phyloP scores from a whole-genome alignment of 768 basidiomycete species.

The Trametes gibbosa region DNA sequence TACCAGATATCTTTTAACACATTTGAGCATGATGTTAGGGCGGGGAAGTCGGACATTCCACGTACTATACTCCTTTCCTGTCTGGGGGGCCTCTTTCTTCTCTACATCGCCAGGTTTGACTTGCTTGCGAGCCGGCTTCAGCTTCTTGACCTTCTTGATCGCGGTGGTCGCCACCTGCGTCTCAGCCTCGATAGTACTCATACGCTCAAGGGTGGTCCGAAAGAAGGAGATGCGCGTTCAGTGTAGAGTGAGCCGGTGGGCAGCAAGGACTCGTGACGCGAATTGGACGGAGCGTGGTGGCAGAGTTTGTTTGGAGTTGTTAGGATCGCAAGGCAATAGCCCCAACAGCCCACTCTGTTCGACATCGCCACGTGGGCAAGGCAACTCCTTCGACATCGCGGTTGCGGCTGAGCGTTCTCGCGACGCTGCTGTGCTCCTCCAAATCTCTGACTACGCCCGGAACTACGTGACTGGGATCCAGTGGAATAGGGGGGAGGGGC shows the following conservation, averaged over 20 bases:
- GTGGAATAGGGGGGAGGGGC: no score
- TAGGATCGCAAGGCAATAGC: slow-evolving; percentile 16
- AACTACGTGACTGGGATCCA: no score
- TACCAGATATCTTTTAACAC: slow-evolving; percentile 84
- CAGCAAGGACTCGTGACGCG: background rate
- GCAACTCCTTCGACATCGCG: no score
- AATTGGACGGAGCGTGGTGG: background rate
- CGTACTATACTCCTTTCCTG: slow-evolving; percentile 93
- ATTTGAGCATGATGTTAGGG: slow-evolving; percentile 12
- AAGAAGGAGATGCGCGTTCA: background rate
- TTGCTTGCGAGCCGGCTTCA: slow-evolving; percentile 91
- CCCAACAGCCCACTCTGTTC: background rate
- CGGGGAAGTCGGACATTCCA: slow-evolving; percentile 26
- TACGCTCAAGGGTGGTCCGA: background rate
- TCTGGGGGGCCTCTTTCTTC: slow-evolving; percentile 84
- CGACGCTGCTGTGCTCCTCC: background rate
- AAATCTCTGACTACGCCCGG: no score
- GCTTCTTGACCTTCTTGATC: slow-evolving; percentile 51
- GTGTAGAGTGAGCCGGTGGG: background rate
- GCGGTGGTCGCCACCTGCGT: slow-evolving; percentile 18
- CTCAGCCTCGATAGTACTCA: slow-evolving; percentile 23
- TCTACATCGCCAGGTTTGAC: slow-evolving; percentile 89
- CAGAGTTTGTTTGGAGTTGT: slow-evolving; percentile 11
- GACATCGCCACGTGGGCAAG: slow-evolving; percentile 8
- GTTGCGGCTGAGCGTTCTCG: no score